Evolutionary conservation across 2,329 filamentous ascomycete species (phyloP).

Genomic region (Fusarium bulbicola): DNA sequence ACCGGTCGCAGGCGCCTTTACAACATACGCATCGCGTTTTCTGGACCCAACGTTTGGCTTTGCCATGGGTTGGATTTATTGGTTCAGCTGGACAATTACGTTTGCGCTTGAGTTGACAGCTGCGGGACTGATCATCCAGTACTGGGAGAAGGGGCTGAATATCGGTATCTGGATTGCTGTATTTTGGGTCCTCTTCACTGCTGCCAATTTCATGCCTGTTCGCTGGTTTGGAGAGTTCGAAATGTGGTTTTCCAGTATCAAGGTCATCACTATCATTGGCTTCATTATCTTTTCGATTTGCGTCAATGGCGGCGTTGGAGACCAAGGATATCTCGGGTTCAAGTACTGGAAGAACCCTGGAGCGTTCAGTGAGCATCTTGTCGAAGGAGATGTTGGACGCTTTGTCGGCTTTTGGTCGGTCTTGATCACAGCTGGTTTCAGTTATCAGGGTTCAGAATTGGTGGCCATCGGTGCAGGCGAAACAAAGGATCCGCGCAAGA

Average conservation of each 20-base stretch:
- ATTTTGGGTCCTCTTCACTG: constrained; percentile 62
- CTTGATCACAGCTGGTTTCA: constrained; percentile 62
- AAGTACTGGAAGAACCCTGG: constrained; percentile 52
- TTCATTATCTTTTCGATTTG: constrained; percentile 59
- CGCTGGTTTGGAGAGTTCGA: constrained; percentile 68
- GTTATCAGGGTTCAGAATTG: constrained; percentile 43
- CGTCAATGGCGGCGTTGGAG: constrained; percentile 65
- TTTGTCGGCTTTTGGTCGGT: constrained; percentile 69
- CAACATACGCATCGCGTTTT: constrained; percentile 60
- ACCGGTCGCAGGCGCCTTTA: constrained; percentile 65
- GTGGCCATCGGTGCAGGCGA: constrained; percentile 46
- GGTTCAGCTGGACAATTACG: constrained; percentile 68
- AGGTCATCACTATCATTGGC: constrained; percentile 66
- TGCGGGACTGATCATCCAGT: constrained; percentile 66
- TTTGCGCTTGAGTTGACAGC: constrained; percentile 67
- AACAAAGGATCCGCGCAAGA: constrained; percentile 45
- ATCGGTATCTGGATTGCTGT: constrained; percentile 69
- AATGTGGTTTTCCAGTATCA: constrained; percentile 69
- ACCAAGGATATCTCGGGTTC: constrained; percentile 55
- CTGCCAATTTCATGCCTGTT: constrained; percentile 66
- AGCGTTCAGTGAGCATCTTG: constrained; percentile 60
- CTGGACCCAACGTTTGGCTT: constrained; percentile 66
- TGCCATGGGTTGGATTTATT: constrained; percentile 69
- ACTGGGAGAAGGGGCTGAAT: constrained; percentile 64
- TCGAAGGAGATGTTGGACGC: constrained; percentile 57